A percentile compares a stretch with the other conserved stretches of the same genome.
Evolutionary conservation across 257 asterid genomes (phyloP).

Genomic region (Echites panduratus): DNA sequence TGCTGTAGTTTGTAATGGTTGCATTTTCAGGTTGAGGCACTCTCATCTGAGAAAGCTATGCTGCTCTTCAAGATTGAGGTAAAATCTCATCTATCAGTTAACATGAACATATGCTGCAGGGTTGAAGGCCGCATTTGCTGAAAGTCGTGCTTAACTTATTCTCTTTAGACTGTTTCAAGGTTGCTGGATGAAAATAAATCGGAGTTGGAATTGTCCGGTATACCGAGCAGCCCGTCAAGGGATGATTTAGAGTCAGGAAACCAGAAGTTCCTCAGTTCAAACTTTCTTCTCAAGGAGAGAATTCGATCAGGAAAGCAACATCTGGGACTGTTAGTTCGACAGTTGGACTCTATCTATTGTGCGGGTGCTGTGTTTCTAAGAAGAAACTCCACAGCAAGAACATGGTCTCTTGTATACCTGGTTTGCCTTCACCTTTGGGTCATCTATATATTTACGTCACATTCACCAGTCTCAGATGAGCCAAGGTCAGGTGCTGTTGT

Average conservation of each 20-base stretch:
- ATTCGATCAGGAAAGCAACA: conserved; percentile 69
- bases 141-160: conserved; percentile 8
- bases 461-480: conserved; percentile 54
- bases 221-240: conserved; percentile 46
- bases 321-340: conserved; percentile 72
- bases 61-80: conserved; percentile 76
- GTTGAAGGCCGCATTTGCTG: conserved; percentile 8
- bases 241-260: conserved; percentile 47
- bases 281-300: conserved; percentile 42
- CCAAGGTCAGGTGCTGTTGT: conserved; percentile 41
- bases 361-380: conserved; percentile 58
- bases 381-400: conserved; percentile 70
- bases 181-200: conserved; percentile 51
- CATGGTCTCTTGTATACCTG: conserved; percentile 63
- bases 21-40: conserved; percentile 73
- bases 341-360: conserved; percentile 71
- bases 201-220: conserved; percentile 31
- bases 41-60: conserved; percentile 82
- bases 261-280: conserved; percentile 44
- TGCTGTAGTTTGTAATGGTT: conserved; percentile 4
- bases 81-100: conserved; percentile 22
- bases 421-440: conserved; percentile 89
- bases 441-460: conserved; percentile 59
- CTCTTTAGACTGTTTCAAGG: conserved; percentile 63
- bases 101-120: not conserved